Percentiles rank a stretch among this genome's conserved stretches.
Evolutionary conservation across 2,329 filamentous ascomycete species (phyloP).

Genomic region (Coniochaeta sp.): DNA sequence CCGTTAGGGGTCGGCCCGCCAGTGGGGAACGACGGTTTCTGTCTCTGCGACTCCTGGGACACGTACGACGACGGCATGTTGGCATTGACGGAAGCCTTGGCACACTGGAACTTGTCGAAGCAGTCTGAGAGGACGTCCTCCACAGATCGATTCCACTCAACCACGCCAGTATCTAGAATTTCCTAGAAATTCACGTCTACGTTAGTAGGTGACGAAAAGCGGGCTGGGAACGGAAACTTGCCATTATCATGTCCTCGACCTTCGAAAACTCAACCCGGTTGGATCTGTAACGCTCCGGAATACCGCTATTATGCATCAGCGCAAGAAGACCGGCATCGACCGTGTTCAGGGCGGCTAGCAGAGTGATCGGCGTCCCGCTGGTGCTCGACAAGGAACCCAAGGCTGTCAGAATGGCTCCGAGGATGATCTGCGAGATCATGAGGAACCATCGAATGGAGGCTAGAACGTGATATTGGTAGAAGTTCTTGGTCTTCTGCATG

Average conservation of each 20-base stretch:
- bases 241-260: slow-evolving; percentile 40
- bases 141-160: slow-evolving; percentile 31
- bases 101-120: slow-evolving; percentile 36
- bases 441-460: slow-evolving; percentile 35
- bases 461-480: slow-evolving; percentile 35
- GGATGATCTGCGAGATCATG: slow-evolving; percentile 40
- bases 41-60: neutral
- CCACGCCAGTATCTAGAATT: slow-evolving; percentile 39
- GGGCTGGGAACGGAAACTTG: neutral
- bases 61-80: slow-evolving; percentile 32
- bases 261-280: slow-evolving; percentile 41
- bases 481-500: slow-evolving; percentile 33
- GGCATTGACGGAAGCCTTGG: slow-evolving; percentile 37
- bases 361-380: slow-evolving; percentile 34
- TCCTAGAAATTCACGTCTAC: slow-evolving; percentile 19
- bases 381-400: slow-evolving; percentile 33
- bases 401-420: slow-evolving; percentile 42
- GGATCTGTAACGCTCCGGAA: slow-evolving; percentile 43
- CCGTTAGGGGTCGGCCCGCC: neutral
- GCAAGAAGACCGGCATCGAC: slow-evolving; percentile 42
- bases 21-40: neutral
- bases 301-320: slow-evolving; percentile 44
- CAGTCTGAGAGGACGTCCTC: slow-evolving; percentile 40
- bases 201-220: neutral
- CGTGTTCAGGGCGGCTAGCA: slow-evolving; percentile 43